Evolutionary conservation across 2,329 filamentous ascomycete genomes (phyloP).

Genomic region (Cryoendolithus antarcticus): DNA sequence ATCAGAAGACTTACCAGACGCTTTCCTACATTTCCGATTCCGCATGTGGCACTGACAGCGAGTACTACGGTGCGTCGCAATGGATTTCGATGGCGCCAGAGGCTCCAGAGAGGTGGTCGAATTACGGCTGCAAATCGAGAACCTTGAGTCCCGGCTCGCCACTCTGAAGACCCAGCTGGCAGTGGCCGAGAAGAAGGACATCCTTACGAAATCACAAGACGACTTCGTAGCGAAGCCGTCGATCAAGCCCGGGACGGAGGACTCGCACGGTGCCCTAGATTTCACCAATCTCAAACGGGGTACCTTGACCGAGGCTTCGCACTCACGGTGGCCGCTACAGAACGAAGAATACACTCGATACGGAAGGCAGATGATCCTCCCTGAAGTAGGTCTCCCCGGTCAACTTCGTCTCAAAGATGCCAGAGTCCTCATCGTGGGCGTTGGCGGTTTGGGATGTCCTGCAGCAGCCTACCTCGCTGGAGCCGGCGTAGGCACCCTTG

Average conservation of each 20-base stretch:
- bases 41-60: no score
- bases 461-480: conserved; percentile 87
- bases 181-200: no score
- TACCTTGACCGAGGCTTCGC: neutral
- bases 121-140: no score
- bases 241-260: conserved; percentile 12
- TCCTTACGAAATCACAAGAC: conserved; percentile 1
- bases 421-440: conserved; percentile 68
- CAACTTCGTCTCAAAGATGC: conserved; percentile 62
- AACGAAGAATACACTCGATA: conserved; percentile 73
- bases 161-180: no score
- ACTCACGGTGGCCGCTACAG: conserved; percentile 52
- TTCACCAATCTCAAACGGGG: neutral
- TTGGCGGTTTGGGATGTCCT: conserved; percentile 82
- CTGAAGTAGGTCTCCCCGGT: conserved; percentile 64
- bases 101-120: no score
- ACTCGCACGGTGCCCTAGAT: conserved; percentile 7
- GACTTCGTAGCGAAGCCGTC: conserved; percentile 10
- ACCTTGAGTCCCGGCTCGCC: no score
- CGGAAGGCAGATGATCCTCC: conserved; percentile 80
- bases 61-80: no score
- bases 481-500: conserved; percentile 71
- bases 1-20: no score
- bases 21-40: no score
- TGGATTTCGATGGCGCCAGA: no score